Base-by-base conservation (phyloP, 129 eudicot genomes). In the Gnaphalium uliginosum region DNA sequence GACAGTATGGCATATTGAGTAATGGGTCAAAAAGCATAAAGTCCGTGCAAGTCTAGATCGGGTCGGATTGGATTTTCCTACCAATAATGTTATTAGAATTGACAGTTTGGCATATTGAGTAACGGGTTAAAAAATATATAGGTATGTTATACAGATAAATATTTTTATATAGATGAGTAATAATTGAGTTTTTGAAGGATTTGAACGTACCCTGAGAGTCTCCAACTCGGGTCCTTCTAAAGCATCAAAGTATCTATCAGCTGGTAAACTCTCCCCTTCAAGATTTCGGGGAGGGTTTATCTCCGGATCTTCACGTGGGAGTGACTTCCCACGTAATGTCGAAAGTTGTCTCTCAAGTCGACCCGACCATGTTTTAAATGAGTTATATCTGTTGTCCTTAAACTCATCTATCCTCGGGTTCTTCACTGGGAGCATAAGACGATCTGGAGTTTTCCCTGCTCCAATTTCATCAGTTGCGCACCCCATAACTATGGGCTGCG, bases 181-280 rank as follows among this genome's bases (percentile, higher is more conserved):
- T 27, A 35, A 6, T 11, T 1, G 62, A 63, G 59, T 10, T 8
- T 68, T 6, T 39, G 22, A 62, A 78, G 24, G 4, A 19, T 66
- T 35, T 26, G 73, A 73, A 68, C 73, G 6, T 87, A 90, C 98
- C 89, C 89, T 76, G 11, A 93, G 86, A 4, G 92, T 86, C 69
- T 93, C 98, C 84, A 93, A 70, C 70, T 93, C 98, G 2, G 98
- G 98, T 67, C 98, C 96, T 77, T 88, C 85, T 81, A 93, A 76
- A 29, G 98, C 98, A 77, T 86, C 98, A 11, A 90, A 93, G 81
- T 90, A 93, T 53, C 98, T 86, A 22, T 88, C 89, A 4, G 76
- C 98, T 18, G 94, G 89, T 68, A 93, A 72, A 76, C 65, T 79
- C 30, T 85, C 87, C 21, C 79, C 79, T 29, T 80, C 54, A 57